Percentiles rank a stretch among this genome's conserved stretches.
phyloP scores from a whole-genome alignment of 2,329 filamentous ascomycete species.

The Fusarium equiseti region DNA sequence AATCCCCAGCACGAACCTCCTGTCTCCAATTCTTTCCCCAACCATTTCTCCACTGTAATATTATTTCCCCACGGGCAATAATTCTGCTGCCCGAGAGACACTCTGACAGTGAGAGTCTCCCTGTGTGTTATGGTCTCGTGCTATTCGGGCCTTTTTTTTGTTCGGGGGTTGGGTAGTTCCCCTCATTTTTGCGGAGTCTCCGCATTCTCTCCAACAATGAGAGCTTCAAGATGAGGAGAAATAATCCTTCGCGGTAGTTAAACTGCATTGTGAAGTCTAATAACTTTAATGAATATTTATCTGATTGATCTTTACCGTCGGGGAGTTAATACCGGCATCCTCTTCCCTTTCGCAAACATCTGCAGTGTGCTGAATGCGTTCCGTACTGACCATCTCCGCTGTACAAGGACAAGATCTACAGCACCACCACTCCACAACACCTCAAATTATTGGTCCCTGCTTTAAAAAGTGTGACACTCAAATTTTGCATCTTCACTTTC shows the following conservation, averaged over 20 bases:
- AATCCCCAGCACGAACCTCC: neutral
- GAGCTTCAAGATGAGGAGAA: neutral
- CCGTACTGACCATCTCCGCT: neutral
- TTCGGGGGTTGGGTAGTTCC: neutral
- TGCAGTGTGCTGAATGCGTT: too few species aligned
- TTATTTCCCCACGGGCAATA: constrained; percentile 28
- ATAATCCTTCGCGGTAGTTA: neutral
- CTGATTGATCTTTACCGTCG: too few species aligned
- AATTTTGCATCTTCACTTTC: constrained; percentile 23
- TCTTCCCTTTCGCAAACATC: too few species aligned
- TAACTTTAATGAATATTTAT: neutral
- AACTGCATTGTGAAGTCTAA: neutral
- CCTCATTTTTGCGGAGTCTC: constrained; percentile 39
- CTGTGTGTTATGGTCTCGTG: neutral
- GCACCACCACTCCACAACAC: neutral
- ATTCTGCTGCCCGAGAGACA: constrained; percentile 14
- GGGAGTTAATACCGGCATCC: too few species aligned
- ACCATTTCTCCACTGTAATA: neutral
- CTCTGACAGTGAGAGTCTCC: neutral
- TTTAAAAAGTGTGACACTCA: constrained; percentile 22
- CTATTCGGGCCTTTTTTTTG: constrained; percentile 26
- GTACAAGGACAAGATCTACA: constrained; percentile 25
- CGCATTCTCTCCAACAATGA: constrained; percentile 38
- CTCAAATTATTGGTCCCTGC: constrained; percentile 1
- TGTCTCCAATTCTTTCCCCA: constrained; percentile 20